A percentile compares a stretch with the other conserved stretches of the same genome.
phyloP scores from a whole-genome alignment of 345 rosid genomes.

The Xanthoceras sorbifolium region DNA sequence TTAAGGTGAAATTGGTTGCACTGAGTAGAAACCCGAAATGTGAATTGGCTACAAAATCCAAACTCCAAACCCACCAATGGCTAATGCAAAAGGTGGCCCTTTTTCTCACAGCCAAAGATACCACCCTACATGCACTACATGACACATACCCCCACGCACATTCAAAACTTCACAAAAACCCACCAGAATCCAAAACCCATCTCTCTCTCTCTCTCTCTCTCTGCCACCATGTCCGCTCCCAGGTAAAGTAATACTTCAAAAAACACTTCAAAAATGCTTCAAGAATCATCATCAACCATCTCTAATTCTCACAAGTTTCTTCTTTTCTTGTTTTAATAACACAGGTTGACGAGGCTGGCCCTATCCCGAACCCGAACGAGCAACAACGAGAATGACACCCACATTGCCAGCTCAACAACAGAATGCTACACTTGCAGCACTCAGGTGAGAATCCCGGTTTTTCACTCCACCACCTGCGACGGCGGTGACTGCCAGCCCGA shows the following conservation, averaged over 20 bases:
- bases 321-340: too few species aligned
- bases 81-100: constrained; percentile 20
- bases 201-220: background rate
- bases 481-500: constrained; percentile 34
- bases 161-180: too few species aligned
- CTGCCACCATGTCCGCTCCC: too few species aligned
- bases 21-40: too few species aligned
- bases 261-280: too few species aligned
- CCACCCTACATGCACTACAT: constrained; percentile 15
- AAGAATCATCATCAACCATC: too few species aligned
- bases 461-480: constrained; percentile 49
- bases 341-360: background rate
- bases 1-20: too few species aligned
- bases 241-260: too few species aligned
- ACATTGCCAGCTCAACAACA: background rate
- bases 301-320: too few species aligned
- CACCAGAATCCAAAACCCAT: too few species aligned
- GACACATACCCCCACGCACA: constrained; percentile 2
- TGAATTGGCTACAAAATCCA: too few species aligned
- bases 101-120: constrained; percentile 5
- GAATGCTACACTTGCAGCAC: constrained; percentile 43
- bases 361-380: background rate
- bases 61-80: too few species aligned
- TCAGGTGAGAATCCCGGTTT: constrained; percentile 39
- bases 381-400: background rate